Evolutionary conservation across 208 protist species (phyloP).

Genomic region (Trypanosoma vivax): DNA sequence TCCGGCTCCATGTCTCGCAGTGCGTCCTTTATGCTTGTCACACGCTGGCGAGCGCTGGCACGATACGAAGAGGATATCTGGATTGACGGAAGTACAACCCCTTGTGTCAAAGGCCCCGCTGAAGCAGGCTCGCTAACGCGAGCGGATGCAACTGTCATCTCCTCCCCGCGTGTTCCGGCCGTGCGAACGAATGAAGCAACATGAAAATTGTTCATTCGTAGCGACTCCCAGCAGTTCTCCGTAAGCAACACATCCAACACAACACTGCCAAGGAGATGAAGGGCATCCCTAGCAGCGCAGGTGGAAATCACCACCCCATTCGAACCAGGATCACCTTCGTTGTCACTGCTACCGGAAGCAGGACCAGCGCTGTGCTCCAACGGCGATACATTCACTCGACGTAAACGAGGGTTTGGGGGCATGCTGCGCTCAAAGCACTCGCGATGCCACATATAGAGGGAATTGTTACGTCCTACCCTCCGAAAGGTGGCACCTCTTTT

Average conservation of each 20-base stretch:
- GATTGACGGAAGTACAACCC: constrained; percentile 19
- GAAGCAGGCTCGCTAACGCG: too few species aligned
- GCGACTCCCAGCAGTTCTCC: constrained; percentile 5
- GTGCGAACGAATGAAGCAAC: constrained; percentile 3
- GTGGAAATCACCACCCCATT: neutral
- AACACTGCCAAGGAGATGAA: constrained; percentile 16
- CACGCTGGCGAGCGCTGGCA: constrained; percentile 17
- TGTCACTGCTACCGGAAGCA: neutral
- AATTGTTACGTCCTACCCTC: neutral
- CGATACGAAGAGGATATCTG: constrained; percentile 16
- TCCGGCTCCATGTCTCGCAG: constrained; percentile 19
- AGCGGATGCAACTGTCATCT: neutral
- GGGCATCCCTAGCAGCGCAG: neutral
- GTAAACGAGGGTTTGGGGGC: neutral
- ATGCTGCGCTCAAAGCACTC: constrained; percentile 2
- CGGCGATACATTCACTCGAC: neutral
- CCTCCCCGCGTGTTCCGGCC: neutral
- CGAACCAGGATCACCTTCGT: neutral
- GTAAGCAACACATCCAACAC: constrained; percentile 16
- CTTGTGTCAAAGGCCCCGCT: constrained; percentile 4
- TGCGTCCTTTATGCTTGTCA: constrained; percentile 18
- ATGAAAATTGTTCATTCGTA: constrained; percentile 16
- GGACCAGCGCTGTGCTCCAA: neutral
- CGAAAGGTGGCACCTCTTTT: constrained; percentile 7
- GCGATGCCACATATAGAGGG: constrained; percentile 10